Evolutionary conservation across 2,329 filamentous ascomycete species (phyloP).

Genomic region (Talaromyces sp.): DNA sequence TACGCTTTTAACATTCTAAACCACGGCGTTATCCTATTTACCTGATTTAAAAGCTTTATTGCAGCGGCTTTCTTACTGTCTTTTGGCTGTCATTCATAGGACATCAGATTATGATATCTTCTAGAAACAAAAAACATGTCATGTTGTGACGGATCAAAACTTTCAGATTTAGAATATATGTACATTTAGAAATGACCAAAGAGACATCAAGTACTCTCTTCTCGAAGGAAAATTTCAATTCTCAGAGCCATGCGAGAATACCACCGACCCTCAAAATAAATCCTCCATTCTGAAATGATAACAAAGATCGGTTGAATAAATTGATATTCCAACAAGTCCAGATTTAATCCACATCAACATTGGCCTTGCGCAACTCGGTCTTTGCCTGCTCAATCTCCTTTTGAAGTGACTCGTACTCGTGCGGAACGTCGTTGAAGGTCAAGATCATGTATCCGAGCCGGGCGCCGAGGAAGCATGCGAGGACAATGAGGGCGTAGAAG

Average conservation of each 20-base stretch:
- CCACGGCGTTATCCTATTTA: background rate
- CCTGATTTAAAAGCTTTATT: background rate
- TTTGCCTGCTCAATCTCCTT: slow-evolving; percentile 63
- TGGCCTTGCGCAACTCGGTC: slow-evolving; percentile 40
- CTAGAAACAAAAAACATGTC: background rate
- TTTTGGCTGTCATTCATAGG: background rate
- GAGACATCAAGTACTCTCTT: background rate
- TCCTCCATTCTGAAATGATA: background rate
- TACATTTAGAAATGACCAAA: background rate
- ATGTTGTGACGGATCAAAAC: background rate
- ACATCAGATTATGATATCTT: background rate
- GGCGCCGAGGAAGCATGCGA: slow-evolving; percentile 88
- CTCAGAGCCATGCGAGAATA: too few species aligned
- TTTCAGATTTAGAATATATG: background rate
- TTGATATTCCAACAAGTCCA: background rate
- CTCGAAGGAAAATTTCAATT: background rate
- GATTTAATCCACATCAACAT: slow-evolving; percentile 43
- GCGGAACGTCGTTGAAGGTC: slow-evolving; percentile 93
- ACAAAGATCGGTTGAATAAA: background rate
- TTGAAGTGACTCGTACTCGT: slow-evolving; percentile 86
- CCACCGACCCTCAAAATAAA: background rate
- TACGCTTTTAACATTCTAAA: slow-evolving; percentile 3
- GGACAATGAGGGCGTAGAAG: slow-evolving; percentile 85
- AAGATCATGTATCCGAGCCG: slow-evolving; percentile 89
- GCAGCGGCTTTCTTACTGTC: background rate